Evolutionary conservation across 2,329 filamentous ascomycete genomes (phyloP), one percentile per base, ranked within the genome.

Genomic region (Pseudocercospora vitis): DNA sequence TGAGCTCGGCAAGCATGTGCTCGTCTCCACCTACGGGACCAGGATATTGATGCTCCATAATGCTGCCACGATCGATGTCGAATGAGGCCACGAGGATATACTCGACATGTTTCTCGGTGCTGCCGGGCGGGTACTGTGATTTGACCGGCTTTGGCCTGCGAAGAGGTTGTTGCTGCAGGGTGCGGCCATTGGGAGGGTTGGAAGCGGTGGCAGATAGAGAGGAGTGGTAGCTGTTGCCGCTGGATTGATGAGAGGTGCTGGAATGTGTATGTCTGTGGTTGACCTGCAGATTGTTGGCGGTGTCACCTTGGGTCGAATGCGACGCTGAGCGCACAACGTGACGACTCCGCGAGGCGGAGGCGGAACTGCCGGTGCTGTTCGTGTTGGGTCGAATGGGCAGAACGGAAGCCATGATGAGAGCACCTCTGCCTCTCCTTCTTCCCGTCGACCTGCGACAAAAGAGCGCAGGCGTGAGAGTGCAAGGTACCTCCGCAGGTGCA

Each of bases 21-120:
- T 99, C 94, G 70, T 99, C 92, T 26, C 94, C 92, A 47, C 91
- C 96, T 58, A 99, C 97, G 47, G 92, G 86, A 35, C 89, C 86
- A 0, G 94, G 94, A 69, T 92, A 99, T 70, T 99, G 94, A 70
- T 99, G 91, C 70, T 99, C 94, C 94, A 99, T 97, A 64, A 96
- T 85, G 42, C 92, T 92, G 2, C 94, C 94, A 49, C 89, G 85
- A 71, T 97, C 92, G 65, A 97, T 95, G 72, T 97, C 91, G 73
- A 99, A 99, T 2, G 91, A 95, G 3, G 94, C 94, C 50, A 99
- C 94, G 49, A 99, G 79, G 49, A 99, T 97, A 69, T 97, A 99
- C 71, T 99, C 94, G 74, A 99, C 94, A 86, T 99, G 94, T 66
- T 94, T 95, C 70, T 97, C 75, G 52, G 71, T 64, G 46, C 71